Conservation (phyloP, 768 basidiomycete genomes). For the Amylocystis lapponica region DNA sequence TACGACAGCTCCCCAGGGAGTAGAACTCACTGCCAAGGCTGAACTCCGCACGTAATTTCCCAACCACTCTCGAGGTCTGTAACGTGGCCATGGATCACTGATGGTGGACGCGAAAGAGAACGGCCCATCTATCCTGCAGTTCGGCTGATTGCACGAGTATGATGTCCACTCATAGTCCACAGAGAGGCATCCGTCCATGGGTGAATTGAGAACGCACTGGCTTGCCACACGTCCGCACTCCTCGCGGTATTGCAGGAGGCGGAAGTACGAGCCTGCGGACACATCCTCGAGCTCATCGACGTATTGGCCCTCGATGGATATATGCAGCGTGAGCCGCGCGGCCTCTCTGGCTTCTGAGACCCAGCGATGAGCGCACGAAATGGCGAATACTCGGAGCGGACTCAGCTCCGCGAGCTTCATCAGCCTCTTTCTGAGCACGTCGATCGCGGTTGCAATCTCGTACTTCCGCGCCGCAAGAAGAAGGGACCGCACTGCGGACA, state of each 20-base stretch:
- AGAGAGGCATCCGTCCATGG: too few relatives aligned
- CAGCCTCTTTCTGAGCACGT: not conserved
- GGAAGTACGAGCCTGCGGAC: conserved; percentile 3
- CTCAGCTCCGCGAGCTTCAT: not conserved
- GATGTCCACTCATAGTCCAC: too few relatives aligned
- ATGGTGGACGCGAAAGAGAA: too few relatives aligned
- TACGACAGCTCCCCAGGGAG: too few relatives aligned
- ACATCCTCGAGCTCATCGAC: not conserved
- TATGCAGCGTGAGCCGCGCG: conserved; percentile 14
- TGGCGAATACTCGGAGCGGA: not conserved
- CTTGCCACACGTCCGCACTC: conserved; percentile 35
- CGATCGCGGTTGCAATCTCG: not conserved
- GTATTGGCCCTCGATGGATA: not conserved
- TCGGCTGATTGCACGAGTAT: too few relatives aligned
- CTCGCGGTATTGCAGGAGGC: conserved; percentile 22
- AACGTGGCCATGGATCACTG: too few relatives aligned
- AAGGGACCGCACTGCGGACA: not conserved
- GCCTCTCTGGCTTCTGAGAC: conserved; percentile 10
- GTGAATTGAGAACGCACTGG: too few relatives aligned
- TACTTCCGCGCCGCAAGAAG: not conserved
- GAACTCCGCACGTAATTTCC: too few relatives aligned
- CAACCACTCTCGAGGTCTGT: too few relatives aligned
- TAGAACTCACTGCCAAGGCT: too few relatives aligned
- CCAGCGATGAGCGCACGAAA: not conserved
- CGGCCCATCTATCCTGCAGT: too few relatives aligned